Evolutionary conservation across 768 basidiomycete genomes (phyloP).

Genomic region (Hericium coralloides): DNA sequence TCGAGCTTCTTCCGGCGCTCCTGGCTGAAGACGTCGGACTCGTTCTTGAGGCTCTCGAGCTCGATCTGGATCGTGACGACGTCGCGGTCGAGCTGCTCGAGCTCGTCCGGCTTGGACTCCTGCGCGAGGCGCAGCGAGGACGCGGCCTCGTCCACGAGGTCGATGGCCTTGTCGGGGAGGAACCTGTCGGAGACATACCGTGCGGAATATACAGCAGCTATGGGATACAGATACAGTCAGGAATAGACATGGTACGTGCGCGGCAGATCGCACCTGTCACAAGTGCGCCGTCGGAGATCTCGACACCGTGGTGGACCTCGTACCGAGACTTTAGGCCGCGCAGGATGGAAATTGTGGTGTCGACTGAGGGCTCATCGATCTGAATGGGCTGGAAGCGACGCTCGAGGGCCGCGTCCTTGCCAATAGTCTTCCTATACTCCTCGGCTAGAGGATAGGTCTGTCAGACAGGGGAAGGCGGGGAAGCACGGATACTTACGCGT

Average conservation of each 20-base stretch:
- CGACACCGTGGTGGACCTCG: slow-evolving; percentile 90
- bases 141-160: slow-evolving; percentile 90
- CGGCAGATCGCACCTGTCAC: slow-evolving; percentile 56
- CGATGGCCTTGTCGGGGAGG: slow-evolving; percentile 87
- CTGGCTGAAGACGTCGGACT: slow-evolving; percentile 74
- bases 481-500: slow-evolving; percentile 47
- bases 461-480: not conserved
- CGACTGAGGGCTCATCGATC: slow-evolving; percentile 84
- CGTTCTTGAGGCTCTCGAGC: slow-evolving; percentile 81
- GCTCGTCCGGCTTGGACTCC: slow-evolving; percentile 78
- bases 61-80: slow-evolving; percentile 87
- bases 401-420: slow-evolving; percentile 86
- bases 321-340: slow-evolving; percentile 79
- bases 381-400: slow-evolving; percentile 85
- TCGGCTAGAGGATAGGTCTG: slow-evolving; percentile 39
- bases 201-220: slow-evolving; percentile 77
- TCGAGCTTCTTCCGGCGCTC: slow-evolving; percentile 67
- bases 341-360: slow-evolving; percentile 78
- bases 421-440: slow-evolving; percentile 87
- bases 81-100: slow-evolving; percentile 75
- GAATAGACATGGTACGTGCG: not conserved
- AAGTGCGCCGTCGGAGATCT: slow-evolving; percentile 80
- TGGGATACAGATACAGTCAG: not conserved
- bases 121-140: slow-evolving; percentile 81
- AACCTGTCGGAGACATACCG: slow-evolving; percentile 84